Evolutionary conservation across 73 alveolate genomes (phyloP).

Genomic region (Loxodes magnus): DNA sequence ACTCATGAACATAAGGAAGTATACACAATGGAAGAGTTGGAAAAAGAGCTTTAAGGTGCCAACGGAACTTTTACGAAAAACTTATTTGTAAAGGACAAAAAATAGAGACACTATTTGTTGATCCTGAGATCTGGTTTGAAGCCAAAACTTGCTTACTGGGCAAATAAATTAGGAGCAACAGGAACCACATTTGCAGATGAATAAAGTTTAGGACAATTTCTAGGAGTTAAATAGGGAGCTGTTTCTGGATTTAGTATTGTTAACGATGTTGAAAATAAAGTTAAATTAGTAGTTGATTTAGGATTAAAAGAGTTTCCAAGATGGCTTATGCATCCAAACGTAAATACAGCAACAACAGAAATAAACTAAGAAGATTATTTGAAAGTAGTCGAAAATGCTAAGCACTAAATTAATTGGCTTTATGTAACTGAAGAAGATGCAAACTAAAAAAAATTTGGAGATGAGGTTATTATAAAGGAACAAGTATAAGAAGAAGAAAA

Average conservation of each 20-base stretch:
- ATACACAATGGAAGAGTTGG: no score
- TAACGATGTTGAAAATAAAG: constrained; percentile 76
- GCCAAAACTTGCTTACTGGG: constrained; percentile 68
- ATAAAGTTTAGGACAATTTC: constrained; percentile 45
- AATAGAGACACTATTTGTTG: constrained; percentile 75
- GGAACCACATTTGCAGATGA: constrained; percentile 82
- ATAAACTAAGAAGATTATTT: constrained; percentile 46
- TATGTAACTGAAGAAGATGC: constrained; percentile 21
- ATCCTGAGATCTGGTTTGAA: constrained; percentile 76
- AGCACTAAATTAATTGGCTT: constrained; percentile 9
- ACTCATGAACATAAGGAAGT: no score
- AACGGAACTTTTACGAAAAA: constrained; percentile 62
- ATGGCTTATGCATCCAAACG: constrained; percentile 88
- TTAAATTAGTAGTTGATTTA: constrained; percentile 72
- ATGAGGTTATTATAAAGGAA: constrained; percentile 38
- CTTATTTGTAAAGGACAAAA: constrained; percentile 83
- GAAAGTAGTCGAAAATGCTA: constrained; percentile 15
- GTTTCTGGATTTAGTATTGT: constrained; percentile 80
- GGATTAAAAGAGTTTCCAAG: constrained; percentile 38
- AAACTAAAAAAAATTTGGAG: constrained; percentile 12
- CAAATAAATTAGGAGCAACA: constrained; percentile 77
- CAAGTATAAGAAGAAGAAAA: constrained; percentile 48
- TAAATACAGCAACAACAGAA: constrained; percentile 73
- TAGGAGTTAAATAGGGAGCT: constrained; percentile 74
- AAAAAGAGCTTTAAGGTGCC: no score